These are phyloP conservation scores for Eimeria necatrix DNA, from an alignment of 169 alveolate species.

Conservation along the genomic window DNA sequence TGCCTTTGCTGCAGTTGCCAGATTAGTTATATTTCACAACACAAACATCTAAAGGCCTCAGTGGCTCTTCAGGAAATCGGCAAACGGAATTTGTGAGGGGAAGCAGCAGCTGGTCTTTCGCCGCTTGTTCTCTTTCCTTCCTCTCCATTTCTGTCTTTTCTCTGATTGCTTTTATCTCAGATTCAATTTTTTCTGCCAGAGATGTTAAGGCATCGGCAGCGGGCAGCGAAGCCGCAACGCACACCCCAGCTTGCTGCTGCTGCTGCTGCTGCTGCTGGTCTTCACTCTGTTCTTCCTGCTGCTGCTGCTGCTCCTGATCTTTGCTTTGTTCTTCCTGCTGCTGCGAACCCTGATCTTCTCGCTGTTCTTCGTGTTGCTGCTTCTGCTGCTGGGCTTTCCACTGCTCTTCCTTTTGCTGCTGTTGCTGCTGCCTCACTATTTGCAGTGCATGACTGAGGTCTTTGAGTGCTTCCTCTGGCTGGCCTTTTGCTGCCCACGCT, in stretches of 20 bases:
- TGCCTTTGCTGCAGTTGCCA: background rate
- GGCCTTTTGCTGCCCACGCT: background rate
- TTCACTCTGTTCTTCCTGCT: background rate
- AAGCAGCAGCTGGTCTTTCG: background rate
- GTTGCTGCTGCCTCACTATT: background rate
- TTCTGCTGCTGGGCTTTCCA: background rate
- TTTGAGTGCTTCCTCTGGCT: background rate
- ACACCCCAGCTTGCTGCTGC: background rate
- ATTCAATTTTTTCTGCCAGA: background rate
- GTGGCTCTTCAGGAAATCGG: slow-evolving; percentile 14
- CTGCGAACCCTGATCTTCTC: slow-evolving; percentile 6
- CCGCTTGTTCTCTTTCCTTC: background rate
- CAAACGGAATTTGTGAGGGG: background rate
- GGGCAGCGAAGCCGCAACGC: background rate
- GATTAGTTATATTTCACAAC: background rate
- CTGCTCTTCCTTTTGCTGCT: background rate
- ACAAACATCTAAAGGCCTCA: background rate
- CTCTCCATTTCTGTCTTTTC: background rate
- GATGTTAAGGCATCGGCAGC: background rate
- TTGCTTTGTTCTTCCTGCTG: background rate
- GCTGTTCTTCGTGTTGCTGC: background rate
- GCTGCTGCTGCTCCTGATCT: background rate
- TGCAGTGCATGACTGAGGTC: background rate
- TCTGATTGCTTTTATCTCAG: background rate
- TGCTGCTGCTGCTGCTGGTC: background rate